Evolutionary conservation across 1,284 basidiomycete genomes (phyloP), one percentile per base, ranked within the genome.

Genomic region (Coniferiporia weirii): DNA sequence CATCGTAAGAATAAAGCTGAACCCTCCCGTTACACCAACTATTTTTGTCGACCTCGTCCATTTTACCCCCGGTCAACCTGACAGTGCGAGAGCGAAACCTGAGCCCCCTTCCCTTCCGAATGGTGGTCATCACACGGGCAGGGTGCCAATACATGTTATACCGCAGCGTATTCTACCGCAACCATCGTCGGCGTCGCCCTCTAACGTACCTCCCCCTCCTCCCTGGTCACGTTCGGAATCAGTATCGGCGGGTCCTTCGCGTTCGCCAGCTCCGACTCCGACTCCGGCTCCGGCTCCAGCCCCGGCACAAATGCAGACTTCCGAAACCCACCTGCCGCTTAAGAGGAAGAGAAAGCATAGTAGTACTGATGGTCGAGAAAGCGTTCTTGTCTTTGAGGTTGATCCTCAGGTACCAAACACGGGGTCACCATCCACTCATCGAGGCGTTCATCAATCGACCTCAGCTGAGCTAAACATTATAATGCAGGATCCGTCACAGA

Each of bases 21-120:
- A 78, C 6, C 78, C 77, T 0, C 87, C 89, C 0, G 80, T 79
- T 61, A 81, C 77, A 4, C 81, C 80, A 59, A 89, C 88, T 0
- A 69, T 91, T 6, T 88, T 89, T 66, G 81, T 91, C 6, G 88
- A 91, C 57, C 79, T 91, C 12, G 76, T 89, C 57, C 78, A 82
- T 27, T 89, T 87, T 62, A 75, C 74, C 0, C 77, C 80, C 1
- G 79, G 81, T 34, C 76, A 79, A 62, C 75, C 76, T 5, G 75
- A 76, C 69, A 22, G 64, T 65, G 32, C 54, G 56, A 27, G 17
- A 48, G 32, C 58, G n/a, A 32, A 56, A 34, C 19, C 50, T 19
- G 19, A 34, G 17, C 38, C 45, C 17, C 19, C 34, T 15, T 38
- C 59, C 5, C 54, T 34, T 12, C 17, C 52, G 40, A 47, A 43